phyloP scores from a whole-genome alignment of 345 rosid species.

The Bruguiera parviflora region DNA sequence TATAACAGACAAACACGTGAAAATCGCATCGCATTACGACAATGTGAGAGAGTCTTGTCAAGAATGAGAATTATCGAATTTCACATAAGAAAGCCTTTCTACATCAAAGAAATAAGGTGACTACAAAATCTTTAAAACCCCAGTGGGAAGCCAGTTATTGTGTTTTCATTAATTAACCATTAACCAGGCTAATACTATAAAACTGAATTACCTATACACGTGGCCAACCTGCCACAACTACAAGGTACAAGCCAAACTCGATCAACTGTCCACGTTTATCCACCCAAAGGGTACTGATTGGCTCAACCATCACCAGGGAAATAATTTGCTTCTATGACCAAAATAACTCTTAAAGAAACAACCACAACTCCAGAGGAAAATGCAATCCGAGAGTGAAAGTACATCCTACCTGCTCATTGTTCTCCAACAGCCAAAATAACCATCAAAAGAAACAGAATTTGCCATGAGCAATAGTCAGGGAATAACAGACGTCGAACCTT shows the following conservation, averaged over 20 bases:
- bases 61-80: not conserved
- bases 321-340: not conserved
- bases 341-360: not conserved
- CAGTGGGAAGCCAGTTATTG: not conserved
- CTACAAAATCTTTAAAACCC: constrained; percentile 5
- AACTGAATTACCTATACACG: constrained; percentile 10
- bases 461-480: not conserved
- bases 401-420: not conserved
- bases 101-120: not conserved
- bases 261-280: no score
- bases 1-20: not conserved
- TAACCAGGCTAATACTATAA: not conserved
- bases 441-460: not conserved
- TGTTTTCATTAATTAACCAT: not conserved
- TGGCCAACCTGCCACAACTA: constrained; percentile 1
- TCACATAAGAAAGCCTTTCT: not conserved
- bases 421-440: not conserved
- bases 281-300: not conserved
- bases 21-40: not conserved
- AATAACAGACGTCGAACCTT: not conserved
- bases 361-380: constrained; percentile 1
- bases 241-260: not conserved
- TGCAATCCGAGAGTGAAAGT: not conserved
- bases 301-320: constrained; percentile 3
- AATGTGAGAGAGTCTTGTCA: not conserved